These are phyloP conservation scores for Lonicera japonica DNA, from an alignment of 129 eudicot species.

Conservation along the genomic window DNA sequence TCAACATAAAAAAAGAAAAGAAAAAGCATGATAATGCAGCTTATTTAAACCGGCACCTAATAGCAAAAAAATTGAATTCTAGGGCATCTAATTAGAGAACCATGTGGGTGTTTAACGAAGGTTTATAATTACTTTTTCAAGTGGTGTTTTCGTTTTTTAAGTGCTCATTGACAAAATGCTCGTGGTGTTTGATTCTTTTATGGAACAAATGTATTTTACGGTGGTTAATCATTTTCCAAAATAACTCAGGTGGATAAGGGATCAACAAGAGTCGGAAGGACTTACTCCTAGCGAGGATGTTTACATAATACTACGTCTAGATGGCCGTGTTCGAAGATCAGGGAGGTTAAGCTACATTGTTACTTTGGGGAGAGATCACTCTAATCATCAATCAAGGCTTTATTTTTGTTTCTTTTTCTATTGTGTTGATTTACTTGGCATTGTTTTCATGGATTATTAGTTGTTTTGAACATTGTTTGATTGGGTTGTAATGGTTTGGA, in stretches of 20 bases:
- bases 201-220: not conserved
- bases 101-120: not conserved
- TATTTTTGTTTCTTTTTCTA: too few species aligned
- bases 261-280: conserved; percentile 89
- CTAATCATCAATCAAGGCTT: too few species aligned
- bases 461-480: too few species aligned
- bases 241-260: conserved; percentile 73
- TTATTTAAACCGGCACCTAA: too few species aligned
- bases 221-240: not conserved
- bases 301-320: conserved; percentile 86
- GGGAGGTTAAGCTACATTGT: conserved; percentile 93
- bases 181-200: not conserved
- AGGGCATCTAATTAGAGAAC: conserved; percentile 5
- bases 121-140: not conserved
- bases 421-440: too few species aligned
- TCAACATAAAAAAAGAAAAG: too few species aligned
- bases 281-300: conserved; percentile 92
- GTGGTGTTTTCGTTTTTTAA: too few species aligned
- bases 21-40: too few species aligned
- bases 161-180: not conserved
- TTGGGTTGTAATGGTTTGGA: too few species aligned
- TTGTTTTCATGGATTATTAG: too few species aligned
- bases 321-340: conserved; percentile 93
- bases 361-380: too few species aligned
- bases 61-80: too few species aligned